Evolutionary conservation across 2,329 filamentous ascomycete genomes (phyloP), one percentile per base, ranked within the genome.

Genomic region (Leptographium radiaticola): DNA sequence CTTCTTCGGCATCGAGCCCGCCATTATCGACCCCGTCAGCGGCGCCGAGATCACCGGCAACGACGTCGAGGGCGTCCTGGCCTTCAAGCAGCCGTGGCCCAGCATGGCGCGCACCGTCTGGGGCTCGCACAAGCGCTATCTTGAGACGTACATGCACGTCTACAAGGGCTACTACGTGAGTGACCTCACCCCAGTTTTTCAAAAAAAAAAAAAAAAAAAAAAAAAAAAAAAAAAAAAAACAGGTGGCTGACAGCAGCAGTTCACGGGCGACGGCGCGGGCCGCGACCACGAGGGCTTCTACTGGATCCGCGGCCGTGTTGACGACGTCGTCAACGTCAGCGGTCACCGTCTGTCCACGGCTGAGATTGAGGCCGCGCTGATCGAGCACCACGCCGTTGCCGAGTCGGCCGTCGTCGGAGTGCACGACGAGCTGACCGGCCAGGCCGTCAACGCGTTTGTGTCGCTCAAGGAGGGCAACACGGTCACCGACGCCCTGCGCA

Each of bases 241-340:
- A 3, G 25, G 25, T 25, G 25, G 25, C 51, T 46, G 39, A 52
- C 42, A 16, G 6, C 54, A 44, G 12, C 60, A 88, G 84, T 94
- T 93, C 73, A 93, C 88, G 16, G 88, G 88, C 55, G 93, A 98
- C 66, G 93, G 93, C 66, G 93, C 93, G 54, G 93, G 87, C 56
- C 87, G 93, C 66, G 93, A 98, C 68, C 87, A 95, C 71, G 93
- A 98, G 64, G 93, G 93, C 55, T 98, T 96, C 77, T 98, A 97
- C 81, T 98, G 93, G 93, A 98, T 98, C 68, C 88, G 93, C 58
- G 93, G 93, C 60, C 89, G 93, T 70, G 93, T 98, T 52, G 93
- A 98, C 66, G 93, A 98, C 64, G 93, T 98, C 45, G 91, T 98
- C 69, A 98, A 98, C 70, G 93, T 98, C 58, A 93, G 87, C 62